Conservation (phyloP, 108 stramenopile genomes). For the Schizochytrium sp. region DNA sequence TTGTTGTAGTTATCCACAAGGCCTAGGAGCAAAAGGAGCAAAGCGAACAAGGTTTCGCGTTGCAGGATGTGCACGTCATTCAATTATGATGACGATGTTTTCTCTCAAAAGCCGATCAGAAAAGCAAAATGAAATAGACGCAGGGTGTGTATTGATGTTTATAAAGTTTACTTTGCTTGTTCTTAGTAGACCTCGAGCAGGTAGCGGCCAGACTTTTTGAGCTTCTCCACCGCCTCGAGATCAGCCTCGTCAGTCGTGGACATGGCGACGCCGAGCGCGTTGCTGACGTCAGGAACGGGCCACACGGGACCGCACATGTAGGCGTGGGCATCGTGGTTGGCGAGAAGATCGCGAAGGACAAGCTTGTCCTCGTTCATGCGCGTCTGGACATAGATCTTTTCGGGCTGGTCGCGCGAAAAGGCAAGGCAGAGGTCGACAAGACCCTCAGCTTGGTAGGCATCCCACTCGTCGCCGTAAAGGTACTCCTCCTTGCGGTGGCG, state of each 20-base stretch:
- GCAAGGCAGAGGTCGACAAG: constrained; percentile 67
- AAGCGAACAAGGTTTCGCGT: too few relatives aligned
- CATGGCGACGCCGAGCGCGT: neutral
- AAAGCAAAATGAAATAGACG: too few relatives aligned
- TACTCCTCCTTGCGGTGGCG: constrained; percentile 66
- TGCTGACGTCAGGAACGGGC: neutral
- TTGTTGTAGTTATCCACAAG: too few relatives aligned
- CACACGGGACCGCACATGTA: constrained; percentile 74
- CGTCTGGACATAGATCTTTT: constrained; percentile 92
- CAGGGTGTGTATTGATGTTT: too few relatives aligned
- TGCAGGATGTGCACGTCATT: too few relatives aligned
- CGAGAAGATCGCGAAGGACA: constrained; percentile 56
- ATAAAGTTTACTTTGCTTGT: too few relatives aligned
- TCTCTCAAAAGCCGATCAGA: too few relatives aligned
- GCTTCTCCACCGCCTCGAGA: neutral
- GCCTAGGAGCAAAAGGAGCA: too few relatives aligned
- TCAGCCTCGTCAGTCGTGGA: neutral
- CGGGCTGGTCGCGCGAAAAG: constrained; percentile 69
- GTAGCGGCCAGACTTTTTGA: neutral
- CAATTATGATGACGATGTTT: too few relatives aligned
- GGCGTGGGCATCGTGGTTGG: constrained; percentile 47
- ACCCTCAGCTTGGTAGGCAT: constrained; percentile 54
- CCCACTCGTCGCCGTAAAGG: constrained; percentile 81
- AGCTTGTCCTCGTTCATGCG: constrained; percentile 54
- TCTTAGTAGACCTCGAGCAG: constrained; percentile 19